Evolutionary conservation across 106 monocot species (phyloP).

Genomic region (Dioscorea zingiberensis): DNA sequence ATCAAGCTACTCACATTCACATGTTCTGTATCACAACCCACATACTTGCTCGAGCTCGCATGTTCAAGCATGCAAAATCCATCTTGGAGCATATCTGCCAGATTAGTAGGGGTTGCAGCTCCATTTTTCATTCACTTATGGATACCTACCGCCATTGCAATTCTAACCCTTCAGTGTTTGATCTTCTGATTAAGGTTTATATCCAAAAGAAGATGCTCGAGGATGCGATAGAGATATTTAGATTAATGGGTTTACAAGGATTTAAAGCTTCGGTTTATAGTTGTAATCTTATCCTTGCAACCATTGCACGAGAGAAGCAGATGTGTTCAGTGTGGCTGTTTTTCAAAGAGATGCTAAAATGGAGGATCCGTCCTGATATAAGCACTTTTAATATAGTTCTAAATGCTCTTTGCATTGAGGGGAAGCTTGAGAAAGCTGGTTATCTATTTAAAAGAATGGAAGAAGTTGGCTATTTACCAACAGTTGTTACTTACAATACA

Average conservation of each 20-base stretch:
- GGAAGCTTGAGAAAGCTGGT: constrained; percentile 33
- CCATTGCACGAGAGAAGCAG: constrained; percentile 21
- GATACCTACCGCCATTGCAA: constrained; percentile 26
- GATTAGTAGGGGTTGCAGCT: constrained; percentile 7
- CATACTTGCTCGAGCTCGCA: constrained; percentile 35
- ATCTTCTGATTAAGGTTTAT: constrained; percentile 43
- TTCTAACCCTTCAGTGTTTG: constrained; percentile 44
- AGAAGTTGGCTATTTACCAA: constrained; percentile 32
- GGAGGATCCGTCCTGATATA: constrained; percentile 34
- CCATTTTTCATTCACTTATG: constrained; percentile 37
- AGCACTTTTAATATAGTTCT: constrained; percentile 51
- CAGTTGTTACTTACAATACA: constrained; percentile 46
- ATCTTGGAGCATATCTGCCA: constrained; percentile 29
- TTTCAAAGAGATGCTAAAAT: constrained; percentile 43
- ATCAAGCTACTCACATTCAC: constrained; percentile 14
- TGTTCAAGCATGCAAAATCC: constrained; percentile 38
- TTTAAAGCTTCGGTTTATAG: constrained; percentile 36
- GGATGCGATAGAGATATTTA: constrained; percentile 24
- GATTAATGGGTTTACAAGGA: constrained; percentile 34
- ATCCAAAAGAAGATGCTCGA: constrained; percentile 24
- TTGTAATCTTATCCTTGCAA: constrained; percentile 49
- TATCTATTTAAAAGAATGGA: constrained; percentile 50
- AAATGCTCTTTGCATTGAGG: constrained; percentile 46
- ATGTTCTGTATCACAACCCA: constrained; percentile 38
- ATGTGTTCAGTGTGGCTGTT: constrained; percentile 38